These are phyloP conservation scores for Aspergillus sp. DNA, from an alignment of 2,329 filamentous ascomycete species.

Conservation along the genomic window DNA sequence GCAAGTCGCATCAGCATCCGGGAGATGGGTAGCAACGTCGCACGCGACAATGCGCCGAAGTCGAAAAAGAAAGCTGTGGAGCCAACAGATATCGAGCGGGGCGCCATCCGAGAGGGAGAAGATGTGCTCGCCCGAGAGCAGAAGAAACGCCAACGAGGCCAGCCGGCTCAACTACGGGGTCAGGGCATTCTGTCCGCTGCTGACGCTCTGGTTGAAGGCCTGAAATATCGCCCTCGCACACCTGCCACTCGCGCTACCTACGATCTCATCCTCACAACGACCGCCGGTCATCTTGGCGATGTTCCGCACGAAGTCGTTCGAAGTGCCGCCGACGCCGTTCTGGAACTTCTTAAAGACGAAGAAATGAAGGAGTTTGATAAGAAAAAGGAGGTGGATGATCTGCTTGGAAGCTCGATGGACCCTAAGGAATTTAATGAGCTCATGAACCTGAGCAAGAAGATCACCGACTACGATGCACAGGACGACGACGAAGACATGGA, in stretches of 20 bases:
- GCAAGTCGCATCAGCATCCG: constrained; percentile 89
- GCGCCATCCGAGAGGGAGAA: constrained; percentile 73
- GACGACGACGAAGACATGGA: constrained; percentile 90
- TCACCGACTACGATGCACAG: constrained; percentile 95
- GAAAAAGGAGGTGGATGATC: constrained; percentile 95
- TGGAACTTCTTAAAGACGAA: constrained; percentile 93
- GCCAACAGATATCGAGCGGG: constrained; percentile 70
- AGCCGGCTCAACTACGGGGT: constrained; percentile 67
- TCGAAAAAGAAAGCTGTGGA: constrained; percentile 70
- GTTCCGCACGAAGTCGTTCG: constrained; percentile 88
- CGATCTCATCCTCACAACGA: constrained; percentile 88
- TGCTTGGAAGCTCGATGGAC: constrained; percentile 77
- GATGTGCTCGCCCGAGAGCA: constrained; percentile 82
- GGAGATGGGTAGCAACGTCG: constrained; percentile 88
- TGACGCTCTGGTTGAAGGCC: constrained; percentile 84
- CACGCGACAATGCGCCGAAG: constrained; percentile 75
- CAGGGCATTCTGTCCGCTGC: constrained; percentile 78
- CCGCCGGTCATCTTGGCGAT: constrained; percentile 84
- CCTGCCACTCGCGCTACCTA: constrained; percentile 89
- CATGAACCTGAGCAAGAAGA: constrained; percentile 95
- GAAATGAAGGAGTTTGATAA: constrained; percentile 96
- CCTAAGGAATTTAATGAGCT: constrained; percentile 96
- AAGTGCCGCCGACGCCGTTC: constrained; percentile 86
- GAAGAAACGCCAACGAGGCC: constrained; percentile 77
- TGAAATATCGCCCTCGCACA: constrained; percentile 88